phyloP scores from a whole-genome alignment of 2,329 filamentous ascomycete genomes.

The Aureobasidium sp. region DNA sequence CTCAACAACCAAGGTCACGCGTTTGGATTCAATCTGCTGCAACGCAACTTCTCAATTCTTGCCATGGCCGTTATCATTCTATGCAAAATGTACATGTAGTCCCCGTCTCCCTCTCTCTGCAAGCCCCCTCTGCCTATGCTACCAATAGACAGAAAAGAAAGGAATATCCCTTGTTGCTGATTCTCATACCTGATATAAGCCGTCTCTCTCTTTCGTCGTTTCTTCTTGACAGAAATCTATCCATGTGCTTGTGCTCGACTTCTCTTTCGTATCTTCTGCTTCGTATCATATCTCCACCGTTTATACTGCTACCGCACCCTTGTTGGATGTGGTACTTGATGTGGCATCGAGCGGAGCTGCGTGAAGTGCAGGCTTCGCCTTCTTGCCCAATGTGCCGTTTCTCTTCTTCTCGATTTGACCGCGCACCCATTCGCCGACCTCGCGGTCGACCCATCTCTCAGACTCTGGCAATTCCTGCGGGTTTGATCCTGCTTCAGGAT shows the following conservation, averaged over 20 bases:
- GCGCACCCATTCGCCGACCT: conserved; percentile 81
- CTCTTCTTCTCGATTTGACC: conserved; percentile 59
- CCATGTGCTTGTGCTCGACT: neutral
- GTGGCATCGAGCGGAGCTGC: conserved; percentile 68
- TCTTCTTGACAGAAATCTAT: neutral
- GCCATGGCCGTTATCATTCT: neutral
- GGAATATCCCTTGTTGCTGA: neutral
- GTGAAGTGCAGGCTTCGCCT: conserved; percentile 72
- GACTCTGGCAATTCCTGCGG: conserved; percentile 12
- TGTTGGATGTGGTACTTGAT: conserved; percentile 2
- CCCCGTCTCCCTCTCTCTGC: neutral
- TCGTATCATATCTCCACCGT: neutral
- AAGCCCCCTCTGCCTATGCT: neutral
- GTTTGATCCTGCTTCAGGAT: conserved; percentile 16
- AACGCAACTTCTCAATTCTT: neutral
- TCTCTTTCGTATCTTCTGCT: neutral
- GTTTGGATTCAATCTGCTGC: neutral
- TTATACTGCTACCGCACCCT: conserved; percentile 5
- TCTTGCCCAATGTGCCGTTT: conserved; percentile 46
- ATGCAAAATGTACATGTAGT: conserved; percentile 3
- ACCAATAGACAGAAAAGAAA: neutral
- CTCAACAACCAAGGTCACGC: neutral
- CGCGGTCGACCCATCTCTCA: conserved; percentile 54
- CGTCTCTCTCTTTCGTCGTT: neutral
- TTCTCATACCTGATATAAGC: neutral